phyloP scores from a whole-genome alignment of 192 early-diverging fungal species.

The Backusella macrospora region DNA sequence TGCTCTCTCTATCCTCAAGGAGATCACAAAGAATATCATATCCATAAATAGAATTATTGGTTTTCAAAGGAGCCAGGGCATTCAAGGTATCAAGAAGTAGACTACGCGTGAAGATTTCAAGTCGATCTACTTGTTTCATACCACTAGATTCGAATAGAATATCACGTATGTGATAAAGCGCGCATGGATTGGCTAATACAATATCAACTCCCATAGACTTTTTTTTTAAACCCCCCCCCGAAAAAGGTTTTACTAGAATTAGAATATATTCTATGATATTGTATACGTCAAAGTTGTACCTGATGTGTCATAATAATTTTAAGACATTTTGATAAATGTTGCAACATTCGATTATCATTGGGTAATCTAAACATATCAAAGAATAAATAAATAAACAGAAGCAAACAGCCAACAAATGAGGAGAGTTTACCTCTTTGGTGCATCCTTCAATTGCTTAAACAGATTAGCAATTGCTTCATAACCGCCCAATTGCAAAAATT shows the following conservation, averaged over 20 bases:
- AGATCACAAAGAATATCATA: constrained; percentile 38
- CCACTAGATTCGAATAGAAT: constrained; percentile 36
- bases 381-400: neutral
- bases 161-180: constrained; percentile 38
- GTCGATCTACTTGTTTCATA: constrained; percentile 31
- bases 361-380: constrained; percentile 13
- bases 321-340: constrained; percentile 43
- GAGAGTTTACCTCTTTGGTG: constrained; percentile 32
- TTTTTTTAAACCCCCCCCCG: too few species aligned
- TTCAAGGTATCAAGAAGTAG: constrained; percentile 36
- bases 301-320: constrained; percentile 44
- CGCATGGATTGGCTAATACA: constrained; percentile 34
- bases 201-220: constrained; percentile 31
- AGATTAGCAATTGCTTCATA: constrained; percentile 35
- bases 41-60: constrained; percentile 25
- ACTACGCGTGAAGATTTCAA: constrained; percentile 41
- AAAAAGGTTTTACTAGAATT: too few species aligned
- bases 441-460: constrained; percentile 38
- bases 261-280: too few species aligned
- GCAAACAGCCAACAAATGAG: neutral
- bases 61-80: constrained; percentile 33
- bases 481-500: constrained; percentile 33
- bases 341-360: constrained; percentile 40
- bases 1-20: constrained; percentile 20
- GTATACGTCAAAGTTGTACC: too few species aligned